Evolutionary conservation across 2,329 filamentous ascomycete species (phyloP), one percentile per base, ranked within the genome.

Genomic region (Rutstroemia sydowiana): DNA sequence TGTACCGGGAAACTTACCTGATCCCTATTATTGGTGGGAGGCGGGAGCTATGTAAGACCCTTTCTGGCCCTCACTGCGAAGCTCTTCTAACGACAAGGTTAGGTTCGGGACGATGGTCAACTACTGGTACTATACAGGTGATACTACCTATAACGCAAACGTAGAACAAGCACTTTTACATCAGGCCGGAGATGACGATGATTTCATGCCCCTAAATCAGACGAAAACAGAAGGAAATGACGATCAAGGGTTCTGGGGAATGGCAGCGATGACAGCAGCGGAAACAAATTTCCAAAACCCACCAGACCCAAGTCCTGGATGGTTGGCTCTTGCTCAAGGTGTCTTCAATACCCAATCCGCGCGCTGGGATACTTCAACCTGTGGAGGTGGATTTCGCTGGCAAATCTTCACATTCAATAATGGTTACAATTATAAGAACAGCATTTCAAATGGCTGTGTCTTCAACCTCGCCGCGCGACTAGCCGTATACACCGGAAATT

Each of bases 101-200:
- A 41, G 44, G 49, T 54, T 81, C 69, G 78, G 78, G 30, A 74
- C 82, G 4, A 71, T 92, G 44, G 53, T 93, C 51, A 85, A 92
- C 61, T 92, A 92, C 66, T 93, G 87, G 87, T 85, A 83, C 64
- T 87, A 87, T 66, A 91, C 87, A 0, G 82, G 81, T 26, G 86
- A 91, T 62, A 70, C 74, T 9, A 75, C 76, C 45, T 92, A 87
- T 70, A 63, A 63, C 16, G 42, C 51, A 10, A 50, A 50, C 3
- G 46, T 59, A 86, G 88, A 63, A 69, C 73, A 86, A 57, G 88
- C 78, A 8, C 74, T 95, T 61, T 74, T 88, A 48, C 82, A 79
- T 65, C 88, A 95, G 67, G 79, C 83, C 51, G 87, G 87, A 52
- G 73, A 78, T 0, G 74, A 84, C 61, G 72, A 81, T 48, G 82